Conservation (phyloP, 352 stramenopile species). For the Pythium graminicola region DNA sequence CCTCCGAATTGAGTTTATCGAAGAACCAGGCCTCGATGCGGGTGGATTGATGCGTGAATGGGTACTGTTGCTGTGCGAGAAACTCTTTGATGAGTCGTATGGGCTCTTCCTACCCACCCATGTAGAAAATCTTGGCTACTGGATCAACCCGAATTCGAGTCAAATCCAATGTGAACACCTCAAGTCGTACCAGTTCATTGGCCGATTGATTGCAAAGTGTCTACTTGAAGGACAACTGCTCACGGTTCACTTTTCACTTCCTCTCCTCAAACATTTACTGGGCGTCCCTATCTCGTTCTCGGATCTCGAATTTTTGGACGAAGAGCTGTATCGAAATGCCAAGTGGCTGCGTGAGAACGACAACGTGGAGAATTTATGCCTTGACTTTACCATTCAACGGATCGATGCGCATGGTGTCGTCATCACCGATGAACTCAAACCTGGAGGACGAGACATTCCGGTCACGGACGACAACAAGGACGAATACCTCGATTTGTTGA, state of each 20-base stretch:
- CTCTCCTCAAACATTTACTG: conserved; percentile 77
- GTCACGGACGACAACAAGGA: conserved; percentile 95
- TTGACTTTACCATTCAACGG: conserved; percentile 70
- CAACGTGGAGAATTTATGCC: conserved; percentile 48
- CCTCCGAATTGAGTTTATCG: conserved; percentile 79
- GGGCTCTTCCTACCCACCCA: conserved; percentile 68
- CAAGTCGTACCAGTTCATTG: conserved; percentile 70
- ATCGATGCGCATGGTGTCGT: conserved; percentile 42
- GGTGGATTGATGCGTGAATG: conserved; percentile 74
- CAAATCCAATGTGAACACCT: conserved; percentile 67
- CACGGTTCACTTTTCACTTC: conserved; percentile 69
- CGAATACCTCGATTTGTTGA: conserved; percentile 93
- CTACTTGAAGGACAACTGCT: conserved; percentile 69
- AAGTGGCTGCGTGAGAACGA: conserved; percentile 65
- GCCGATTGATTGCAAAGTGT: conserved; percentile 68
- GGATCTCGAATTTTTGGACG: conserved; percentile 71
- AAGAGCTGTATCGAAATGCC: conserved; percentile 63
- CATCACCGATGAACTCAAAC: conserved; percentile 86
- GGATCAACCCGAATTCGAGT: conserved; percentile 72
- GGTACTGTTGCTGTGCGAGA: conserved; percentile 67
- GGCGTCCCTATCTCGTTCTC: conserved; percentile 77
- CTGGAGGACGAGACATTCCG: conserved; percentile 80
- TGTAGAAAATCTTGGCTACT: conserved; percentile 73
- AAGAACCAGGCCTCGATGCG: conserved; percentile 68
- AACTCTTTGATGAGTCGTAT: conserved; percentile 73